Base-by-base conservation (phyloP, 768 basidiomycete genomes). In the Hericium coralloides region DNA sequence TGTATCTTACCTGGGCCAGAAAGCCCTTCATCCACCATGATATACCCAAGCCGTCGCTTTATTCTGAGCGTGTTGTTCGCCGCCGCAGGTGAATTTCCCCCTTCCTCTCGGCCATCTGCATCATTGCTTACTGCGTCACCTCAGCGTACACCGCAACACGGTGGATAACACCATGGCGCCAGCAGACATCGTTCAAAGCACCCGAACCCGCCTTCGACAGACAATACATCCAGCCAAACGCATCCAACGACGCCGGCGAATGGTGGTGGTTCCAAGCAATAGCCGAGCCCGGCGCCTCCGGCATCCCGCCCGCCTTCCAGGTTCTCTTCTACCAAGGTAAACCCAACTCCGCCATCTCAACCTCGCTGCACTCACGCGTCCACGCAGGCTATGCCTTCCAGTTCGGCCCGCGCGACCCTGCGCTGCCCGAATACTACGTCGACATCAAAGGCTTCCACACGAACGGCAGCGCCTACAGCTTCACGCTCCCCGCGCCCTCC, bases 261-360 rank as follows among this genome's bases (percentile, higher is more conserved):
- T 66, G 63, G 65, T 66, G 65, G 65, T 66, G 65, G 65, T 59
- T 58, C 9, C 59, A 62, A 17, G 63, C 57, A 12, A 55, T 60
- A 15, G 61, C 55, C 0, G 53, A 56, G 7, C 54, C 59, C 3
- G 53, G 48, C 1, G 53, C 53, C 18, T 55, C 59, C 31, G 53
- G 57, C 4, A 52, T 59, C 8, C 63, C 63, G 15, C 59, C 65
- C 14, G 58, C 57, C 12, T 51, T 65, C 12, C 65, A 65, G 22
- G 58, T 62, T 14, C 56, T 63, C 2, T 65, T 65, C 59, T 65
- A 62, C 26, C 63, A 64, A 58, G 65, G 63, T 57, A n/a, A n/a
- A n/a, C n/a, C 9, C 39, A 41, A 41, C 39, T 4, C 10, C 14
- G 12, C 39, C n/a, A n/a, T 41, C 9, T n/a, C 14, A 10, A 3